Conservation (phyloP, 371 early-diverging fungal genomes). For the Syncephalastrum contaminatum region DNA sequence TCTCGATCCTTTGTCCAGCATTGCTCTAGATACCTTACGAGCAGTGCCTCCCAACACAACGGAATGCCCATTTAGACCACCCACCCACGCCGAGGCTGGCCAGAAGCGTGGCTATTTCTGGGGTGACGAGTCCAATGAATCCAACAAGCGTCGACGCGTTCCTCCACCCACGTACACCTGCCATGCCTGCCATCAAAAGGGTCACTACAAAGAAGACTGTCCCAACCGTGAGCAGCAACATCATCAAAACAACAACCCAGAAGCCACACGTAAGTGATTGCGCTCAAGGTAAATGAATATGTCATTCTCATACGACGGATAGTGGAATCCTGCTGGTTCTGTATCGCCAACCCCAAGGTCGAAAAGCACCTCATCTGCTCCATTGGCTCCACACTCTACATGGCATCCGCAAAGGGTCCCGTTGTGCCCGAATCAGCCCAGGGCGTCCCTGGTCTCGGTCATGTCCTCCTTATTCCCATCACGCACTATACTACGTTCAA, state of each 20-base stretch:
- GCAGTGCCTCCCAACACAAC: slow-evolving; percentile 59
- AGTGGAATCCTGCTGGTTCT: slow-evolving; percentile 83
- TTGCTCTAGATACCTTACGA: slow-evolving; percentile 35
- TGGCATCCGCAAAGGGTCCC: slow-evolving; percentile 77
- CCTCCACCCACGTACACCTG: neutral
- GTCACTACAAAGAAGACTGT: too few species aligned
- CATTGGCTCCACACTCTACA: slow-evolving; percentile 71
- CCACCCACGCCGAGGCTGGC: slow-evolving; percentile 11
- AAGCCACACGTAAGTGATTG: too few species aligned
- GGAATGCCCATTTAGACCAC: slow-evolving; percentile 51
- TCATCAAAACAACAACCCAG: too few species aligned
- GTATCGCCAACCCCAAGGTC: slow-evolving; percentile 75
- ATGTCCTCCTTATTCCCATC: slow-evolving; percentile 73
- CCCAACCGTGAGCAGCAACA: too few species aligned
- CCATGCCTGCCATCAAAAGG: neutral
- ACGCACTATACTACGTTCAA: slow-evolving; percentile 63
- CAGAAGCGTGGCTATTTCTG: slow-evolving; percentile 39
- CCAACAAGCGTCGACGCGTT: slow-evolving; percentile 41
- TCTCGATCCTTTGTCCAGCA: slow-evolving; percentile 63
- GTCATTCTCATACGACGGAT: neutral
- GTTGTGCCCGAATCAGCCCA: slow-evolving; percentile 30
- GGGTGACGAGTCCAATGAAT: slow-evolving; percentile 50
- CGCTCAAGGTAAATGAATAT: too few species aligned
- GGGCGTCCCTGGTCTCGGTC: slow-evolving; percentile 65
- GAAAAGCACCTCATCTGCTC: slow-evolving; percentile 80